Evolutionary conservation across 2,329 filamentous ascomycete genomes (phyloP).

Genomic region (Neurospora crassa): DNA sequence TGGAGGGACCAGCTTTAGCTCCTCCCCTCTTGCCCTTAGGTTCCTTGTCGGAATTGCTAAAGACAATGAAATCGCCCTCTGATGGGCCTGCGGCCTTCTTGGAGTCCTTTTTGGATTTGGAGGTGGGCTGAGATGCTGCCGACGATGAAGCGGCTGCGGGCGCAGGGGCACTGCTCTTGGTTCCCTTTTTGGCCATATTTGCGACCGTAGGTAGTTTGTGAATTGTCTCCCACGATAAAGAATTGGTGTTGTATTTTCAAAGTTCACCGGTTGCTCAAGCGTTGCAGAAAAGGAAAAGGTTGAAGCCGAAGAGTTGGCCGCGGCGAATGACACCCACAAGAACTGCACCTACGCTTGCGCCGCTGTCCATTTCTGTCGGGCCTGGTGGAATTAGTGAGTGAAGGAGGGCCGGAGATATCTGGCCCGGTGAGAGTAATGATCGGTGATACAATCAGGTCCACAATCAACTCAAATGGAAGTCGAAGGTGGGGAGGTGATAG

Average conservation of each 20-base stretch:
- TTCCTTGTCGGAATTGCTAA: slow-evolving; percentile 49
- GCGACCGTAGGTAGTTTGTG: neutral
- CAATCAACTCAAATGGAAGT: neutral
- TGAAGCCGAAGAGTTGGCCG: neutral
- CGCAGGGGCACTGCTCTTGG: slow-evolving; percentile 22
- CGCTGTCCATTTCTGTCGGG: neutral
- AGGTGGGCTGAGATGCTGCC: slow-evolving; percentile 1
- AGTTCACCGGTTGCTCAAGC: neutral
- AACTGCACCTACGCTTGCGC: neutral
- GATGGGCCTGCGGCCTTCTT: slow-evolving; percentile 23
- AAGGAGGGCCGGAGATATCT: neutral
- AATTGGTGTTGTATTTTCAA: neutral
- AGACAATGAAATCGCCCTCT: slow-evolving; percentile 46
- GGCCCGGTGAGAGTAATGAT: neutral
- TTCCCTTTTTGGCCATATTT: slow-evolving; percentile 43
- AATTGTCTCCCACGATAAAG: neutral
- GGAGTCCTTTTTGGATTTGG: slow-evolving; percentile 23
- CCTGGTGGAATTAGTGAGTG: neutral
- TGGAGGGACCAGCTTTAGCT: slow-evolving; percentile 12
- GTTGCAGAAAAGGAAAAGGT: neutral
- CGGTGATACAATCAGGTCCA: neutral
- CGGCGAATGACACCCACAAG: neutral
- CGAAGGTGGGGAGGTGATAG: neutral
- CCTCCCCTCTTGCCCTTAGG: slow-evolving; percentile 34
- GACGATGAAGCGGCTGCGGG: slow-evolving; percentile 20